phyloP scores from a whole-genome alignment of 1,284 basidiomycete genomes.

The Ganoderma sinense region DNA sequence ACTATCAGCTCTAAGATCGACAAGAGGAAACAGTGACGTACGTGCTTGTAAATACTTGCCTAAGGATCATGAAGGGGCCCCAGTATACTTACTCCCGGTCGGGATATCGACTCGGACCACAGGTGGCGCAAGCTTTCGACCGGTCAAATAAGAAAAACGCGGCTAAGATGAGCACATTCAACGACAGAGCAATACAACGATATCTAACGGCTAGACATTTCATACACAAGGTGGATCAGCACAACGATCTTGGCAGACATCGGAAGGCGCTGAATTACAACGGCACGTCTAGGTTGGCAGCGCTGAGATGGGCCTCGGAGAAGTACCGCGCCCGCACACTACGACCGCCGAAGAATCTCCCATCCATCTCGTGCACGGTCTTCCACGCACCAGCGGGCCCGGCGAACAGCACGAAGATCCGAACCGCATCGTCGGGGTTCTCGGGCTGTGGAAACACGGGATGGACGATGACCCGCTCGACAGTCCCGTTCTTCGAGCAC shows the following conservation, averaged over 20 bases:
- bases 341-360: conserved; percentile 89
- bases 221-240: background rate
- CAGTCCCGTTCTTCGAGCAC: conserved; percentile 89
- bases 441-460: conserved; percentile 69
- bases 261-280: conserved; percentile 29
- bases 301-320: conserved; percentile 67
- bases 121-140: background rate
- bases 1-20: background rate
- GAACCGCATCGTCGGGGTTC: conserved; percentile 73
- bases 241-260: background rate
- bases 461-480: conserved; percentile 89
- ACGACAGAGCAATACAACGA: background rate
- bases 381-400: conserved; percentile 95
- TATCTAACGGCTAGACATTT: background rate
- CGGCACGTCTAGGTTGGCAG: conserved; percentile 55
- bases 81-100: background rate
- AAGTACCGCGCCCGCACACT: conserved; percentile 87
- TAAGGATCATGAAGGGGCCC: background rate
- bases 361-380: conserved; percentile 90
- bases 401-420: conserved; percentile 87
- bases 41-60: background rate
- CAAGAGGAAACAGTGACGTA: background rate
- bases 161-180: background rate
- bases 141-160: background rate
- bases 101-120: background rate